Evolutionary conservation across 73 alveolate genomes (phyloP).

Genomic region (Symbiodinium pilosum): DNA sequence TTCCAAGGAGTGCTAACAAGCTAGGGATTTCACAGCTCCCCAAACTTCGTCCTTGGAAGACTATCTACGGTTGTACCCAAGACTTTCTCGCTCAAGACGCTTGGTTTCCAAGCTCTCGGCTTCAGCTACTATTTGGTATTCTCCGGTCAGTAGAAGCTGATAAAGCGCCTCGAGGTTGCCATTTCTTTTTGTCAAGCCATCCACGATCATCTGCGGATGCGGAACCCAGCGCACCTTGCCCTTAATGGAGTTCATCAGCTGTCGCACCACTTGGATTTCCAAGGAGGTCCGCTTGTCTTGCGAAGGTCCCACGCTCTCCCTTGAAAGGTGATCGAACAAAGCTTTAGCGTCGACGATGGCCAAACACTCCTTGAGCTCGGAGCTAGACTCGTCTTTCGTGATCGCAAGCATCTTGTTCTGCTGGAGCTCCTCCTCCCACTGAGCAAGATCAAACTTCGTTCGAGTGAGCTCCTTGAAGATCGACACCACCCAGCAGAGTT

Average conservation of each 20-base stretch:
- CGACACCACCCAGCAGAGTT: not conserved
- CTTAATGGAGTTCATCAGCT: not conserved
- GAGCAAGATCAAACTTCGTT: not conserved
- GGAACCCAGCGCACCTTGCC: not conserved
- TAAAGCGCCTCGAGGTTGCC: not conserved
- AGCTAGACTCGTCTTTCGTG: not conserved
- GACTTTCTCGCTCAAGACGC: not conserved
- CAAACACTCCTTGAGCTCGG: not conserved
- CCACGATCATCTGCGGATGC: constrained; percentile 16
- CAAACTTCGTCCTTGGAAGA: not conserved
- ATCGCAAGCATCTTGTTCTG: not conserved
- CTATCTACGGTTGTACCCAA: not conserved
- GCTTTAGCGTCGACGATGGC: constrained; percentile 17
- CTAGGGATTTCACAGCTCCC: too few species aligned
- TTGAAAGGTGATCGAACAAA: not conserved
- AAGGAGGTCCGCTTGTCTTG: not conserved
- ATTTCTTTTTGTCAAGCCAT: not conserved
- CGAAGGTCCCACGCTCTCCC: not conserved
- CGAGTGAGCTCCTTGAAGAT: not conserved
- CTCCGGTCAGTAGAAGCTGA: not conserved
- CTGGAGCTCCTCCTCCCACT: not conserved
- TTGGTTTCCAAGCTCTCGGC: not conserved
- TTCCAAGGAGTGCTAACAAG: too few species aligned
- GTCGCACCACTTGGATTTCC: not conserved
- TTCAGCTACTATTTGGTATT: not conserved